These are phyloP conservation scores for Dendrostoma leiphaemia DNA, from an alignment of 2,329 filamentous ascomycete genomes.

Conservation along the genomic window DNA sequence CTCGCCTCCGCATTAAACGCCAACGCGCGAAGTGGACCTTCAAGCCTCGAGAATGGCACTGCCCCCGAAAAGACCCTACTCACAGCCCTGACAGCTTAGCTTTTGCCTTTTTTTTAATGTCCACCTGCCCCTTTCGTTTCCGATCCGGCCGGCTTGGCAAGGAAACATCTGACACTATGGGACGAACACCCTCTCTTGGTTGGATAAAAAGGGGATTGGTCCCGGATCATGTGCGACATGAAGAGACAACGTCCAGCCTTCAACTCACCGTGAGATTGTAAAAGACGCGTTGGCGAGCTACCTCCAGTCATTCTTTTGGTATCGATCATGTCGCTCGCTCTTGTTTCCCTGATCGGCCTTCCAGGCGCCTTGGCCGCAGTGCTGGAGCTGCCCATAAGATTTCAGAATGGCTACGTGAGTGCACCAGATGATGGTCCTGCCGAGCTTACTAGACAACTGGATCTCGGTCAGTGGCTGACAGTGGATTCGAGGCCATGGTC, in stretches of 20 bases:
- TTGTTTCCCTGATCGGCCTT: conserved; percentile 4
- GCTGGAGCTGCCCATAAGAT: conserved; percentile 7
- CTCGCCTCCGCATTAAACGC: not conserved
- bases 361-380: conserved; percentile 8
- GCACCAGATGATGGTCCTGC: too few species aligned
- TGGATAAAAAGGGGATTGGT: not conserved
- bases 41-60: not conserved
- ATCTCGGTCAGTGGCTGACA: not conserved
- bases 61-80: not conserved
- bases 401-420: conserved; percentile 10
- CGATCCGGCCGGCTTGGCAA: not conserved
- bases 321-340: conserved; percentile 5
- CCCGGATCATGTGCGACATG: not conserved
- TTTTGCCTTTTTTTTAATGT: too few species aligned
- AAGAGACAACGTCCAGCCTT: too few species aligned
- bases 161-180: not conserved
- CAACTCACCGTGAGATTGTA: not conserved
- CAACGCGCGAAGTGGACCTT: not conserved
- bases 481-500: conserved; percentile 8
- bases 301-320: conserved; percentile 5
- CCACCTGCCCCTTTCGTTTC: not conserved
- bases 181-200: too few species aligned
- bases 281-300: too few species aligned
- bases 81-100: too few species aligned
- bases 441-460: too few species aligned